Base-by-base conservation (phyloP, 2,329 filamentous ascomycete species). In the Lachnellula arida region DNA sequence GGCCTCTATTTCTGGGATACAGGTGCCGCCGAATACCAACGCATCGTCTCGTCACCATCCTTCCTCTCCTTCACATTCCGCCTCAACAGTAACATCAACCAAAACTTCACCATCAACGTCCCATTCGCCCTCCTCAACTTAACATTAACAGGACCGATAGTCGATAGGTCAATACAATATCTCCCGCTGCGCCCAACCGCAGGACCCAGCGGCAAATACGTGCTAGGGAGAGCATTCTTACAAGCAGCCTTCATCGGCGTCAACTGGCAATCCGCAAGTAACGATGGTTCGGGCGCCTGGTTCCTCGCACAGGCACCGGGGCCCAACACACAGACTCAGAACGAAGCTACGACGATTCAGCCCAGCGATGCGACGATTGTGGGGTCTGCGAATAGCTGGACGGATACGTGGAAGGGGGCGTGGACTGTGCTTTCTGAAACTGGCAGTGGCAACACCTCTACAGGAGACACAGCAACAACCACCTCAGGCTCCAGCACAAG, bases 201-300 rank as follows among this genome's bases (percentile, higher is more conserved):
- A n/a, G 34, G 46, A 19, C 35, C 53, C 14, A 51, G 46, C n/a
- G 34, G 37, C 19, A 42, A 11, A 32, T 63, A 58, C 54, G 53
- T 51, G 8, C 66, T 74, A n/a, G 71, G 72, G 5, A 66, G 68
- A 42, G 67, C 69, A 7, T 74, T 74, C 56, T 55, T 73, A 2
- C 72, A 74, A 61, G 69, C 70, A 1, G 68, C 72, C 2, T 74
- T 73, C 51, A 51, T 73, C 2, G 70, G 67, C 7, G 62, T 66
- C 14, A 68, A 69, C 39, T 70, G 62, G 60, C 53, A 65, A n/a
- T 52, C 51, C 4, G 56, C 15, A 7, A 46, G 40, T 11, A 43
- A 39, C 7, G 15, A 42, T 3, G 59, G 50, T 1, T n/a, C 42
- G 39, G 55, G 55, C 9, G 44, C 23, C 11, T 63, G 60, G 53